Conservation (phyloP, 2,329 filamentous ascomycete genomes). For the Alternaria panax region DNA sequence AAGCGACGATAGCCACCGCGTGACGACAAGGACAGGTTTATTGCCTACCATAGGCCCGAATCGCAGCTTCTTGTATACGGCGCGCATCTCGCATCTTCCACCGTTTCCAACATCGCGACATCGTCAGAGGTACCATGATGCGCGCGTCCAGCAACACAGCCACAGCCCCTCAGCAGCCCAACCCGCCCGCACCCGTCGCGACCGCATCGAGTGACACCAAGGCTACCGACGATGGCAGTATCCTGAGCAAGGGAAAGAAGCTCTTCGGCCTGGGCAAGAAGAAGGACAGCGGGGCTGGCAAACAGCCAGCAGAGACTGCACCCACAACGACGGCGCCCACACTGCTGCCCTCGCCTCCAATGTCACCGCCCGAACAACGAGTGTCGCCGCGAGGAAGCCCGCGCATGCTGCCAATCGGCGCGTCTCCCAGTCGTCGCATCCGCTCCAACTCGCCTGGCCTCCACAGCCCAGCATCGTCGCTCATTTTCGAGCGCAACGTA, state of each 20-base stretch:
- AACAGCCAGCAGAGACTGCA: slow-evolving; percentile 18
- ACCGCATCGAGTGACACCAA: slow-evolving; percentile 29
- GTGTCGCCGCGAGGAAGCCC: slow-evolving; percentile 48
- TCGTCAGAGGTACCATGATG: slow-evolving; percentile 9
- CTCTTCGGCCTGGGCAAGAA: slow-evolving; percentile 48
- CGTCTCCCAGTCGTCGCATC: slow-evolving; percentile 71
- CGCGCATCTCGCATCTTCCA: neutral
- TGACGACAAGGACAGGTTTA: slow-evolving; percentile 13
- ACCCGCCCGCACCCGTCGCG: slow-evolving; percentile 24
- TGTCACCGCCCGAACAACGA: slow-evolving; percentile 36
- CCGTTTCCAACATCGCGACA: neutral
- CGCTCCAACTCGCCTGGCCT: slow-evolving; percentile 75
- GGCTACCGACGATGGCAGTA: slow-evolving; percentile 32
- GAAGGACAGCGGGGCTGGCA: slow-evolving; percentile 33
- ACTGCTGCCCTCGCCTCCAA: slow-evolving; percentile 44
- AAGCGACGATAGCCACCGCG: slow-evolving; percentile 18
- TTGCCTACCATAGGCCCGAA: slow-evolving; percentile 12
- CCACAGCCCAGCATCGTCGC: slow-evolving; percentile 77
- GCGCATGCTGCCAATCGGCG: slow-evolving; percentile 42
- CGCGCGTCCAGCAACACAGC: slow-evolving; percentile 14
- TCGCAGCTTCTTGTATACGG: slow-evolving; percentile 11
- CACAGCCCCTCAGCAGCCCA: slow-evolving; percentile 15
- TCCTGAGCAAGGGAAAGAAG: slow-evolving; percentile 48
- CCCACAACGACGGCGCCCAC: slow-evolving; percentile 28
- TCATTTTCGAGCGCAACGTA: slow-evolving; percentile 94